A percentile compares a stretch with the other conserved stretches of the same genome.
Evolutionary conservation across 2,329 filamentous ascomycete genomes (phyloP).

Genomic region (Fusarium xylarioides): DNA sequence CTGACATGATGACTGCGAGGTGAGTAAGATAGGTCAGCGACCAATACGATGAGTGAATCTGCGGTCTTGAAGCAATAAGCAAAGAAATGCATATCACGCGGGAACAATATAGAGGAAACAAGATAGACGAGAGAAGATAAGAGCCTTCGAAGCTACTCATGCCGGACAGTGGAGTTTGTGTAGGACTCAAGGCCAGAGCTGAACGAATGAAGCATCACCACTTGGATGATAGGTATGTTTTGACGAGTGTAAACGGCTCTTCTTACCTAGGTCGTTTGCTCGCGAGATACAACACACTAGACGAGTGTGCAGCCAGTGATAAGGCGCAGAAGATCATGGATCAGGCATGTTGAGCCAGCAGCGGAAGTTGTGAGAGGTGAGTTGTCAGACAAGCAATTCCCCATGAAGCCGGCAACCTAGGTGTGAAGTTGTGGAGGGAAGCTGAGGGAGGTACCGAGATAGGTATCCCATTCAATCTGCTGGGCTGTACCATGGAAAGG

Average conservation of each 20-base stretch:
- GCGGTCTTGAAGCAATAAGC: conserved; percentile 14
- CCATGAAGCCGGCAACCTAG: background rate
- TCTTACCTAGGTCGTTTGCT: background rate
- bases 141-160: conserved; percentile 18
- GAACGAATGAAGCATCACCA: conserved; percentile 1
- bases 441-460: conserved; percentile 1
- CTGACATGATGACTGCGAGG: conserved; percentile 6
- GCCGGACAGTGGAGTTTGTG: conserved; percentile 21
- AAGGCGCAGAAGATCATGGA: background rate
- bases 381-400: conserved; percentile 8
- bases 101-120: conserved; percentile 20
- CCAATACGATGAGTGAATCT: conserved; percentile 9
- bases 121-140: conserved; percentile 13
- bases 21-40: conserved; percentile 21
- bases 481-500: background rate
- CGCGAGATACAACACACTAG: background rate
- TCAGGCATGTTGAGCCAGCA: background rate
- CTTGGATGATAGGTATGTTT: background rate
- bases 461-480: background rate
- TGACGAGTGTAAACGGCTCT: background rate
- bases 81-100: conserved; percentile 9
- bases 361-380: background rate
- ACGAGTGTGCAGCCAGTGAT: background rate
- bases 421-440: conserved; percentile 1
- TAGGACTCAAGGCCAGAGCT: background rate